Conservation (phyloP, 192 early-diverging fungal species). For the Coemansia biformis region DNA sequence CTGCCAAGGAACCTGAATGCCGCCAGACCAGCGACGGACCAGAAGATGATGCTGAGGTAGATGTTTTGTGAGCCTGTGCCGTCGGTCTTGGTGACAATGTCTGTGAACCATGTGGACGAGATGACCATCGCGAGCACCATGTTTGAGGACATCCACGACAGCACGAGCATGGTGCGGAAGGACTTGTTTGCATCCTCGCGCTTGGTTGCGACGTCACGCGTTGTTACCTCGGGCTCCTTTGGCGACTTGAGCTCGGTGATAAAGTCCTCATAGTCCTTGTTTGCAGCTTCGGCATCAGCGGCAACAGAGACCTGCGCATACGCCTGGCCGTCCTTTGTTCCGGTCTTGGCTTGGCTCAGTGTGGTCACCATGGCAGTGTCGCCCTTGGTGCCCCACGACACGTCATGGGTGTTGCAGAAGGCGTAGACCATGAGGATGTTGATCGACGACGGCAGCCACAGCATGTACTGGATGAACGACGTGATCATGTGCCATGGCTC, state of each 20-base stretch:
- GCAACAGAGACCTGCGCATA: conserved; percentile 73
- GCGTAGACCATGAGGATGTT: conserved; percentile 93
- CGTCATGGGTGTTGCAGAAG: conserved; percentile 92
- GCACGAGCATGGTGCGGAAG: conserved; percentile 77
- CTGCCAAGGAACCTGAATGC: conserved; percentile 72
- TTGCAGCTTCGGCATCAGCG: conserved; percentile 69
- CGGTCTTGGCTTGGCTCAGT: conserved; percentile 72
- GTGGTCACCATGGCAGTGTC: conserved; percentile 64
- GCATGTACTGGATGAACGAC: conserved; percentile 80
- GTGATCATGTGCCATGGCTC: conserved; percentile 93
- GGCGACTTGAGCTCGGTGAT: conserved; percentile 55
- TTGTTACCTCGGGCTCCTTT: conserved; percentile 30
- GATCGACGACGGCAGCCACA: conserved; percentile 80
- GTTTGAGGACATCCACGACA: conserved; percentile 86
- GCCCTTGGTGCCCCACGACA: conserved; percentile 96
- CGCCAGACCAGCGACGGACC: conserved; percentile 70
- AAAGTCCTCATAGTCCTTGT: conserved; percentile 78
- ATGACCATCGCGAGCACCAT: conserved; percentile 65
- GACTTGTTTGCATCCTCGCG: conserved; percentile 85
- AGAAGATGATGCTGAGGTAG: conserved; percentile 82
- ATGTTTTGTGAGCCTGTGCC: conserved; percentile 58
- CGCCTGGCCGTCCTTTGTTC: conserved; percentile 59
- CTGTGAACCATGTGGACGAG: conserved; percentile 53
- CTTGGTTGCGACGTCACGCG: conserved; percentile 71
- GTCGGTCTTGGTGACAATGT: conserved; percentile 25